phyloP scores from a whole-genome alignment of 768 basidiomycete species.

The Stropharia rugosoannulata region DNA sequence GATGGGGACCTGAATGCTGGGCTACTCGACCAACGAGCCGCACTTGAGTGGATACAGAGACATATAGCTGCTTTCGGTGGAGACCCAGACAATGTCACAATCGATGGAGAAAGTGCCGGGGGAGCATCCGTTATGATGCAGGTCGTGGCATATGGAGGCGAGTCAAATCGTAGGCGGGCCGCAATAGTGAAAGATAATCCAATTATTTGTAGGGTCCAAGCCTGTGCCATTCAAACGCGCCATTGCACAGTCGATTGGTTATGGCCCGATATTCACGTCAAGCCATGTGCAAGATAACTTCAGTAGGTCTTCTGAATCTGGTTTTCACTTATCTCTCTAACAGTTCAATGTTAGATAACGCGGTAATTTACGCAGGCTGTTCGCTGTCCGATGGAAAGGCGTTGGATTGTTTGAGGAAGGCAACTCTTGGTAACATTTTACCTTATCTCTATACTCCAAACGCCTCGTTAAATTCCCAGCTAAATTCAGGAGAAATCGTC shows the following conservation, averaged over 20 bases:
- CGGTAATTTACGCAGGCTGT: conserved; percentile 28
- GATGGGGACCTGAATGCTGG: conserved; percentile 39
- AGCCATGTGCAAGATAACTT: conserved; percentile 29
- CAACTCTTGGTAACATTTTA: conserved; percentile 27
- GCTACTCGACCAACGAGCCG: conserved; percentile 41
- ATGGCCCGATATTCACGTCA: conserved; percentile 32
- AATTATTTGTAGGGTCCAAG: conserved; percentile 21
- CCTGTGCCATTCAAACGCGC: conserved; percentile 38
- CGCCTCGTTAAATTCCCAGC: background rate
- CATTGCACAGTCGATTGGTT: conserved; percentile 44
- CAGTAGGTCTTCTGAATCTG: conserved; percentile 21
- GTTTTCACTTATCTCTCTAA: background rate
- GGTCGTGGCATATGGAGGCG: conserved; percentile 41
- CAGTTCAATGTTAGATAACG: conserved; percentile 19
- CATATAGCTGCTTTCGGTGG: conserved; percentile 62
- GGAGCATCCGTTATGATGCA: conserved; percentile 46
- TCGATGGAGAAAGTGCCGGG: conserved; percentile 51
- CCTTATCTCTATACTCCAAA: background rate
- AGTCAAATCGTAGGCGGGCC: background rate
- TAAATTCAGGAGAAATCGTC: conserved; percentile 32
- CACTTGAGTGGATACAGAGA: conserved; percentile 51
- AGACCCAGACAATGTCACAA: conserved; percentile 35
- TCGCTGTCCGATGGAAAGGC: conserved; percentile 16
- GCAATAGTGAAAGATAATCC: background rate
- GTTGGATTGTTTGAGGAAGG: conserved; percentile 35